These are phyloP conservation scores for Alternaria ethzedia DNA, from an alignment of 2,329 filamentous ascomycete genomes.

Conservation along the genomic window DNA sequence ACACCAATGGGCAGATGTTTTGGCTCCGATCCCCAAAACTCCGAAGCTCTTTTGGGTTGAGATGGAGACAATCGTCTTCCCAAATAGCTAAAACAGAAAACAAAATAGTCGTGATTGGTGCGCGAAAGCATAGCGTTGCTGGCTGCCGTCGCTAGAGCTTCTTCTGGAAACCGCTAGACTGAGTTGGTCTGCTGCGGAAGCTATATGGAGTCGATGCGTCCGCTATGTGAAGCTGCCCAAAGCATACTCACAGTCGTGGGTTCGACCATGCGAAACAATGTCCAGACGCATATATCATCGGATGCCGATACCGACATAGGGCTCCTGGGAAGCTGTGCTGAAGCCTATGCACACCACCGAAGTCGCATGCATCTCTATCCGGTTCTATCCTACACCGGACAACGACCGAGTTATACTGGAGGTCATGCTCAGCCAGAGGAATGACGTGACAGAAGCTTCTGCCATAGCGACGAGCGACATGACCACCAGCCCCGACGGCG, in stretches of 20 bases:
- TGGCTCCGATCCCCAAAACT: background rate
- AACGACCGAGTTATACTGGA: background rate
- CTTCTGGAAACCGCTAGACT: background rate
- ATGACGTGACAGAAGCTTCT: background rate
- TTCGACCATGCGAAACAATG: background rate
- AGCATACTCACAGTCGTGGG: background rate
- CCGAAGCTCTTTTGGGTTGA: background rate
- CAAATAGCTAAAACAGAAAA: constrained; percentile 2
- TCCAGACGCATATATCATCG: background rate
- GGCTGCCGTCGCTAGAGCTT: background rate
- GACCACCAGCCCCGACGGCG: background rate
- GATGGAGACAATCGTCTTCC: background rate
- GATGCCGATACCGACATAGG: background rate
- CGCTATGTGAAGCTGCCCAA: background rate
- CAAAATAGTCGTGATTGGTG: constrained; percentile 2
- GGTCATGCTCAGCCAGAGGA: background rate
- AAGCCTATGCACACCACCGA: background rate
- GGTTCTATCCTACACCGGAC: background rate
- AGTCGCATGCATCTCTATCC: background rate
- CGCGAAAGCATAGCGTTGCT: background rate
- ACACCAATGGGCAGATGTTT: background rate
- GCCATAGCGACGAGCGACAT: background rate
- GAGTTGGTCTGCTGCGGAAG: background rate
- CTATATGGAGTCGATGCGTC: background rate
- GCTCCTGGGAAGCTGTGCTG: background rate